Evolutionary conservation across 352 stramenopile genomes (phyloP).

Genomic region (Pythium insidiosum): DNA sequence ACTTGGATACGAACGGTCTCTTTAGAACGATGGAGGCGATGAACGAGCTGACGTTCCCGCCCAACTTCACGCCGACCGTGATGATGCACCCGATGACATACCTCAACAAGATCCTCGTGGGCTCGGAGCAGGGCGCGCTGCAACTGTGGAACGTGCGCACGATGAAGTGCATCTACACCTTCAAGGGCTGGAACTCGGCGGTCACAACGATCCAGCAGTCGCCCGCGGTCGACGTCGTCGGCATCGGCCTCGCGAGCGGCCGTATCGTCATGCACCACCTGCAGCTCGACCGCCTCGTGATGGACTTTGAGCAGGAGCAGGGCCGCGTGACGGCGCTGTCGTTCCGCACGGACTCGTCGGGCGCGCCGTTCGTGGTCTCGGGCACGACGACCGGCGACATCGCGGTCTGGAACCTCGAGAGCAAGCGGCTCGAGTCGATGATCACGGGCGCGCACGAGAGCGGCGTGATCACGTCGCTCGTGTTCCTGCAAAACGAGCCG

Average conservation of each 20-base stretch:
- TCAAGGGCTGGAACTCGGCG: conserved; percentile 58
- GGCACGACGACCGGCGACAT: conserved; percentile 75
- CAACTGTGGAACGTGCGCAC: conserved; percentile 90
- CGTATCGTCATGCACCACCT: conserved; percentile 84
- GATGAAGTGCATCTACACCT: conserved; percentile 85
- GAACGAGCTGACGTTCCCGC: conserved; percentile 42
- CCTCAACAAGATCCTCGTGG: conserved; percentile 92
- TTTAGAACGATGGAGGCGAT: conserved; percentile 48
- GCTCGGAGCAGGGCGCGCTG: conserved; percentile 69
- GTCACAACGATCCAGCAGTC: conserved; percentile 81
- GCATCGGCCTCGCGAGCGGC: conserved; percentile 76
- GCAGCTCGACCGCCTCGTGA: conserved; percentile 71
- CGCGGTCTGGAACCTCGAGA: conserved; percentile 88
- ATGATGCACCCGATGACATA: conserved; percentile 91
- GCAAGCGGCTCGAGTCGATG: conserved; percentile 79
- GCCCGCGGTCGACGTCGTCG: conserved; percentile 86
- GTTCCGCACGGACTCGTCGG: conserved; percentile 82
- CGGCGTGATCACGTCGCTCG: conserved; percentile 57
- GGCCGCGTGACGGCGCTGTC: conserved; percentile 78
- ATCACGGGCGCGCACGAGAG: conserved; percentile 73
- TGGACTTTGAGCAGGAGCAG: conserved; percentile 76
- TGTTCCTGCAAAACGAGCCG: conserved; percentile 86
- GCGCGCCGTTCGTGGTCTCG: conserved; percentile 52
- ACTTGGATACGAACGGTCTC: conserved; percentile 2
- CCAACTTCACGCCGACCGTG: conserved; percentile 53